A percentile compares a stretch with the other conserved stretches of the same genome.
Evolutionary conservation across 1,284 basidiomycete genomes (phyloP).

Genomic region (Moesziomyces sp.): DNA sequence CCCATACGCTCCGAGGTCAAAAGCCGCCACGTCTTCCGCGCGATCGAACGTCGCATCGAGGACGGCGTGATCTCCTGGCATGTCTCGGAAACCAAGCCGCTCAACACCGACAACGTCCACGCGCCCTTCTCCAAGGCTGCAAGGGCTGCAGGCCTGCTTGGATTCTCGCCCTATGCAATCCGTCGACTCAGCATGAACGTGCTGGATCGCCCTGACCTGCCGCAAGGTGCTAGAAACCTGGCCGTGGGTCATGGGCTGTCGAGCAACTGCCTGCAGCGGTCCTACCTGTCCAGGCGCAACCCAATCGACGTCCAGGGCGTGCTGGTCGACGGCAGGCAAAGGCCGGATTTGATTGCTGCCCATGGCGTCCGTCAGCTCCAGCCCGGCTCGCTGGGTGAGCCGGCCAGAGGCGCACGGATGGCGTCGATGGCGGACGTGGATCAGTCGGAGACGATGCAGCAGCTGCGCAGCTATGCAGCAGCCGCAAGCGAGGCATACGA

Average conservation of each 20-base stretch:
- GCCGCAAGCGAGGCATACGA: too few species aligned
- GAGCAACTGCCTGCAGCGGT: not conserved
- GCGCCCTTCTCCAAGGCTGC: not conserved
- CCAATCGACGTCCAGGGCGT: constrained; percentile 6
- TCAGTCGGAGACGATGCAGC: too few species aligned
- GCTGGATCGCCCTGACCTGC: not conserved
- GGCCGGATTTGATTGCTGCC: constrained; percentile 1
- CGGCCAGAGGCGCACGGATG: too few species aligned
- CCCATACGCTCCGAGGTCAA: constrained; percentile 3
- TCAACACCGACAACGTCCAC: not conserved
- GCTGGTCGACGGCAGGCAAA: not conserved
- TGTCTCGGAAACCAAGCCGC: not conserved
- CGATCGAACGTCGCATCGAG: not conserved
- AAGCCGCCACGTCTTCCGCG: not conserved
- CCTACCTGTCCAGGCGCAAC: constrained; percentile 3
- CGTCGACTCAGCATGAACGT: constrained; percentile 4
- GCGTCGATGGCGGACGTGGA: too few species aligned
- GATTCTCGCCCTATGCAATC: not conserved
- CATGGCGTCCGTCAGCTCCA: constrained; percentile 4
- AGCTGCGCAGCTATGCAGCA: too few species aligned
- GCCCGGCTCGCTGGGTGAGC: not conserved
- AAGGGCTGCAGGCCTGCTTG: constrained; percentile 5
- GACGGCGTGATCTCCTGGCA: not conserved
- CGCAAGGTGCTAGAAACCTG: not conserved
- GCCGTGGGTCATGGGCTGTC: constrained; percentile 5